These are phyloP conservation scores for Phalaenopsis aphrodite DNA, from an alignment of 106 monocot genomes.

Conservation along the genomic window DNA sequence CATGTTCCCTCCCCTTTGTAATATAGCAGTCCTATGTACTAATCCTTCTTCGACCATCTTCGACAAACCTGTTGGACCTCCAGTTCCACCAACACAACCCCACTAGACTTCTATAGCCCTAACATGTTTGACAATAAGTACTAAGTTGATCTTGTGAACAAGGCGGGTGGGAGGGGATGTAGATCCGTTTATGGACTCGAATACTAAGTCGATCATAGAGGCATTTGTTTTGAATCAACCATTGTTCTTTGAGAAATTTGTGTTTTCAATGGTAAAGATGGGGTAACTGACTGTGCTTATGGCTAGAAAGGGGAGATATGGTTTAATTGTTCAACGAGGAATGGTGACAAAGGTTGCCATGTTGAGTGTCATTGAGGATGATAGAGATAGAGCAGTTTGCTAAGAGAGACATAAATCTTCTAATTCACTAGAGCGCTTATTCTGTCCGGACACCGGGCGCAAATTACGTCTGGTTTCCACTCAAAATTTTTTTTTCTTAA, in stretches of 20 bases:
- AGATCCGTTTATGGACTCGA: conserved; percentile 19
- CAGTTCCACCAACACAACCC: conserved; percentile 14
- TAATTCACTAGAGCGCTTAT: no score
- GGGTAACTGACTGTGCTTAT: conserved; percentile 25
- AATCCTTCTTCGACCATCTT: conserved; percentile 14
- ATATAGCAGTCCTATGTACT: conserved; percentile 24
- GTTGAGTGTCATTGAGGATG: conserved; percentile 20
- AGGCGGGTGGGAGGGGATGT: conserved; percentile 35
- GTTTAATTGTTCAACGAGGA: conserved; percentile 35
- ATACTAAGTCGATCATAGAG: conserved; percentile 15
- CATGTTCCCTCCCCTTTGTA: neutral
- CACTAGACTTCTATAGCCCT: conserved; percentile 11
- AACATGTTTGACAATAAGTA: conserved; percentile 29
- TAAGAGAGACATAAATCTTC: neutral
- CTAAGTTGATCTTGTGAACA: conserved; percentile 33
- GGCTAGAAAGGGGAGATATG: conserved; percentile 27
- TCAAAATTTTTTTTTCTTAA: no score
- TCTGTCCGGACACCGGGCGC: no score
- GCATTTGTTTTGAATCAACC: conserved; percentile 19
- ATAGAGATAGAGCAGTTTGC: neutral
- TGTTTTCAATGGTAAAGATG: conserved; percentile 39
- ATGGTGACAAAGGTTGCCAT: neutral
- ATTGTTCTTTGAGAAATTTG: conserved; percentile 37
- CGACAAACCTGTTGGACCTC: conserved; percentile 6
- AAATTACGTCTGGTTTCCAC: no score